Evolutionary conservation across 2,329 filamentous ascomycete species (phyloP), one percentile per base, ranked within the genome.

Genomic region (Tympanopsis confertula): DNA sequence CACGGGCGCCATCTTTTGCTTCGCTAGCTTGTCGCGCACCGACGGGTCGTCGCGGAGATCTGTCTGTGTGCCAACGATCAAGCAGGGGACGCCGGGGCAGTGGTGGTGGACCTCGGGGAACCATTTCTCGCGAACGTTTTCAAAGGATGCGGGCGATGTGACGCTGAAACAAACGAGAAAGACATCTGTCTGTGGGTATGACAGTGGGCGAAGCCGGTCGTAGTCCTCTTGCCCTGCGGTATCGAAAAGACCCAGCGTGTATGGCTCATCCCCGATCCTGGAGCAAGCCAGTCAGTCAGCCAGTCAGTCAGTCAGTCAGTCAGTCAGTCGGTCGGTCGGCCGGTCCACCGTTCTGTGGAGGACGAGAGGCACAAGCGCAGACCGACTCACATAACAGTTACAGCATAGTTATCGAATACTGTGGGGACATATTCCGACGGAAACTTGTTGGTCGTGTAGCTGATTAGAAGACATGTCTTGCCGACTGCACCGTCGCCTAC

Each of bases 141-240:
- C 91, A 61, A 98, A 98, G 5, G 88, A 95, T 28, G 91, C 88
- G 29, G 89, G 91, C 35, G 89, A 95, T 40, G 88, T 95, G 55
- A 98, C 88, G 56, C 87, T 94, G 65, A 96, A 98, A 71, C 91
- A 98, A 51, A 98, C 88, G 42, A 98, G 82, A 68, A 98, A 96
- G 47, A 96, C 91, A 56, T 96, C 91, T 51, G 91, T 96, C 66
- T 96, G 91, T 1, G 91, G 91, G 60, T 98, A 98, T 45, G 91
- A 96, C 43, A 96, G 77, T 35, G 91, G 91, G 55, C 91, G 85
- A 46, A 98, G 78, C 52, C 91, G 83, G 63, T 98, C 91, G 67
- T 96, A 96, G 79, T 98, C 89, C 73, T 98, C 91, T 69, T 98
- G 91, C 62, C 91, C 91, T 44, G 91, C 91, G 26, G 91, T 98